These are phyloP conservation scores for Aristolochia contorta DNA, from an alignment of 164 flowering plant genomes.

Conservation along the genomic window DNA sequence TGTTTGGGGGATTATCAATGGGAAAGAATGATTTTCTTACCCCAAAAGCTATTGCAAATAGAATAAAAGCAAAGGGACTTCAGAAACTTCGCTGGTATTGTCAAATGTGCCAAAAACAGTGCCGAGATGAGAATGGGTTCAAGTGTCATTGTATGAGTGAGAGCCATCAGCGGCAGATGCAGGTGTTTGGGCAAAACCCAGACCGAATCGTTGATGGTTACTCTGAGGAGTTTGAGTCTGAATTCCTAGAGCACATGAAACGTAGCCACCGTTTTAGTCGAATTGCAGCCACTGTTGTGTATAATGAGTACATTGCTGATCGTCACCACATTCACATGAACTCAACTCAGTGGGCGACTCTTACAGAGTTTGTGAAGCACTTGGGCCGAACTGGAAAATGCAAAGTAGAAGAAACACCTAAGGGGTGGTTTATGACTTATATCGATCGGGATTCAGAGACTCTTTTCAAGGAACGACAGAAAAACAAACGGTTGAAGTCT, in stretches of 20 bases:
- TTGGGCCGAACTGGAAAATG: constrained; percentile 75
- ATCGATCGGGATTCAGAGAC: constrained; percentile 83
- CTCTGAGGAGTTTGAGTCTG: constrained; percentile 66
- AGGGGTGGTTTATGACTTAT: constrained; percentile 93
- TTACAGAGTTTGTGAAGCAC: constrained; percentile 88
- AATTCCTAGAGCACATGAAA: constrained; percentile 75
- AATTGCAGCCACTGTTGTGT: constrained; percentile 86
- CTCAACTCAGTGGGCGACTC: constrained; percentile 82
- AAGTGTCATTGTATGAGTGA: constrained; percentile 97
- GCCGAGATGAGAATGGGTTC: constrained; percentile 92
- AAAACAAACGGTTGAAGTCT: constrained; percentile 57
- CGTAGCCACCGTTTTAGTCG: constrained; percentile 84
- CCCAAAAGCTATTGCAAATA: constrained; percentile 82
- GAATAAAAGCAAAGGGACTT: constrained; percentile 84
- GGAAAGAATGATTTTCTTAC: constrained; percentile 91
- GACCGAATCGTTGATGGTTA: constrained; percentile 60
- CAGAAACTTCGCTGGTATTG: constrained; percentile 91
- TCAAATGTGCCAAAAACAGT: constrained; percentile 95
- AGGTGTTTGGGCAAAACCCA: constrained; percentile 84
- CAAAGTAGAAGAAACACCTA: constrained; percentile 86
- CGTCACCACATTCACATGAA: constrained; percentile 93
- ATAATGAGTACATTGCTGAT: constrained; percentile 76
- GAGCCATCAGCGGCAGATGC: constrained; percentile 90
- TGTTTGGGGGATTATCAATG: constrained; percentile 23
- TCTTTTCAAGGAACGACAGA: constrained; percentile 60